Base-by-base conservation (phyloP, 768 basidiomycete genomes). In the Neoboletus magnificus region DNA sequence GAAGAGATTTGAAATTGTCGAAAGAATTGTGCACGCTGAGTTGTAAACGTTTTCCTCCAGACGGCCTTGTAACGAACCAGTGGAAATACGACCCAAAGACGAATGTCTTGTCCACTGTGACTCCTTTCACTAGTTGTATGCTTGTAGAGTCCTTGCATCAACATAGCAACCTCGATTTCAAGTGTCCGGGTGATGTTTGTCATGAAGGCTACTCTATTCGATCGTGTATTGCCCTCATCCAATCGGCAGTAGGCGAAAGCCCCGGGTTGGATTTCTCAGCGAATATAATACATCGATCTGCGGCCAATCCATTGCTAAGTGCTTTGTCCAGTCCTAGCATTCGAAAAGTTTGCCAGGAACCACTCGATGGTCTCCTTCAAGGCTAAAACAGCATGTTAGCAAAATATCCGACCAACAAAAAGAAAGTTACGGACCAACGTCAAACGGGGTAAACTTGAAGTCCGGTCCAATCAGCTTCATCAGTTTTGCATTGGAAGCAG, bases 401-500 rank as follows among this genome's bases (percentile, higher is more conserved):
- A 41, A 47, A 27, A 48, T 30, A 36, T 33, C 20, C 13, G 1
- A 25, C 23, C 33, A 40, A 55, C 29, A n/a, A 48, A 33, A 32
- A 5, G 18, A 44, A 39, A 30, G 47, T 25, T 20, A 71, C 77
- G 40, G 59, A 91, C 91, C 91, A 71, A 83, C 59, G 32, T 93
- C 82, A 70, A 98, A 96, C 9, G 94, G 93, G 30, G 94, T 97
- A 73, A 98, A 98, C 71, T 87, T 66, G 76, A 95, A 97, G 5
- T 77, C 85, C 0, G 62, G 43, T 29, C 87, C 87, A 48, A 94
- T 84, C 50, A 90, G 75, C n/a, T 73, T 73, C 47, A 91, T 67
- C 7, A 97, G 76, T 71, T 95, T 96, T 66, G 82, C 84, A 74
- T 98, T 98, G 36, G 92, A 93, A 18, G 95, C 95, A 1, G 95